These are phyloP conservation scores for Tricholoma flavovirens DNA, from an alignment of 768 basidiomycete genomes.

Conservation along the genomic window DNA sequence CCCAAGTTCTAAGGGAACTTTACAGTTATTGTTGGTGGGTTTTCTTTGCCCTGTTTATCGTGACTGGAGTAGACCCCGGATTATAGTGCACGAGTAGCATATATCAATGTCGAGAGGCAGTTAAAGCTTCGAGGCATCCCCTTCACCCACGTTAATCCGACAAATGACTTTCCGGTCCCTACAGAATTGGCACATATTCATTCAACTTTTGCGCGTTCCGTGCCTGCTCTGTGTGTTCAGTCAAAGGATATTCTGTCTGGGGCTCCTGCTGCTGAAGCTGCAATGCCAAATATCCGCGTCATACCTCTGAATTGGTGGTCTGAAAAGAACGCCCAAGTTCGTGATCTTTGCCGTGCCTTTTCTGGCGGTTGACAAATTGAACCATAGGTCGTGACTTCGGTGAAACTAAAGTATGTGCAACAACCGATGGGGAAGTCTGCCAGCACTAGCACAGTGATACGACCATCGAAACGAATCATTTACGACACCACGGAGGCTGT, in stretches of 20 bases:
- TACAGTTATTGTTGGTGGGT: slow-evolving; percentile 84
- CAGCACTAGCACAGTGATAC: slow-evolving; percentile 55
- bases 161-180: slow-evolving; percentile 31
- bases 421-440: slow-evolving; percentile 76
- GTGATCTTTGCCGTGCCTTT: slow-evolving; percentile 10
- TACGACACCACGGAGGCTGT: slow-evolving; percentile 87
- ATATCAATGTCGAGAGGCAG: slow-evolving; percentile 82
- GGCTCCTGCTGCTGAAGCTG: slow-evolving; percentile 83
- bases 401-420: slow-evolving; percentile 87
- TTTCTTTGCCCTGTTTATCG: background rate
- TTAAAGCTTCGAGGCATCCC: slow-evolving; percentile 78
- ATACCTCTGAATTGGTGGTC: slow-evolving; percentile 93
- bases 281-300: slow-evolving; percentile 88
- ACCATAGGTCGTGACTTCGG: slow-evolving; percentile 74
- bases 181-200: slow-evolving; percentile 53
- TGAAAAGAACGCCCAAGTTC: slow-evolving; percentile 59
- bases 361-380: slow-evolving; percentile 4
- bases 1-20: slow-evolving; percentile 67
- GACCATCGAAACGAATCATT: slow-evolving; percentile 83
- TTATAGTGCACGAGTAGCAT: slow-evolving; percentile 80
- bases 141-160: slow-evolving; percentile 67
- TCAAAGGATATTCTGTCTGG: slow-evolving; percentile 77
- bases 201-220: slow-evolving; percentile 68
- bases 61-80: background rate
- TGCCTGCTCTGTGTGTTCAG: slow-evolving; percentile 80